These are phyloP conservation scores for Crucihimalaya himalaica DNA, from an alignment of 345 rosid species.

Conservation along the genomic window DNA sequence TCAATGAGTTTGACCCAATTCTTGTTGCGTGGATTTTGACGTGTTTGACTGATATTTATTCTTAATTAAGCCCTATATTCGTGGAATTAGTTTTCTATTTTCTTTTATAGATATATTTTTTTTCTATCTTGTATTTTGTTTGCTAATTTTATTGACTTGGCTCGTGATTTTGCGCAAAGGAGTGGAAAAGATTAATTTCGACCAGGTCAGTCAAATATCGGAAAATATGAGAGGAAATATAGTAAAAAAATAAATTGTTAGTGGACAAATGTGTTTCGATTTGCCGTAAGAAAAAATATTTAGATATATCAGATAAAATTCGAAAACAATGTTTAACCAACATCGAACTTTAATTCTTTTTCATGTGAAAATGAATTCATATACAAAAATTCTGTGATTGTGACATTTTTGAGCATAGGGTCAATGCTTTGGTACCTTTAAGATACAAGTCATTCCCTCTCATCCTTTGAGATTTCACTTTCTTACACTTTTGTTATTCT, in stretches of 20 bases:
- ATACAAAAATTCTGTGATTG: neutral
- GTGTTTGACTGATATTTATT: conserved; percentile 21
- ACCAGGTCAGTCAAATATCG: neutral
- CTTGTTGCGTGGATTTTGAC: conserved; percentile 29
- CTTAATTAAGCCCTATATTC: conserved; percentile 40
- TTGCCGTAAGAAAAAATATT: neutral
- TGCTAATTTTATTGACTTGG: conserved; percentile 10
- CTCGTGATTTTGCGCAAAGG: conserved; percentile 16
- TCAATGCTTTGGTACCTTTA: too few species aligned
- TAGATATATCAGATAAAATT: neutral
- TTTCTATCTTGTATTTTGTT: neutral
- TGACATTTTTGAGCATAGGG: conserved; percentile 14
- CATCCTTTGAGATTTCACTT: conserved; percentile 20
- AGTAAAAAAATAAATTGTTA: neutral
- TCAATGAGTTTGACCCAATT: conserved; percentile 38
- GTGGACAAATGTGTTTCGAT: neutral
- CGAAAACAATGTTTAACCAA: conserved; percentile 31
- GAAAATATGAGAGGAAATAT: neutral
- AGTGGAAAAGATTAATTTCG: conserved; percentile 14
- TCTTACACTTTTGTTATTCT: conserved; percentile 28
- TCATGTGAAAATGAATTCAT: neutral
- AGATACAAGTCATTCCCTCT: conserved; percentile 24
- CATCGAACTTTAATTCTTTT: neutral
- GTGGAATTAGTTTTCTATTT: conserved; percentile 29
- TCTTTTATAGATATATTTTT: neutral